Percentiles rank a stretch among this genome's conserved stretches.
Conservation (phyloP, 2,329 filamentous ascomycete species). For the Monilinia fructicola region DNA sequence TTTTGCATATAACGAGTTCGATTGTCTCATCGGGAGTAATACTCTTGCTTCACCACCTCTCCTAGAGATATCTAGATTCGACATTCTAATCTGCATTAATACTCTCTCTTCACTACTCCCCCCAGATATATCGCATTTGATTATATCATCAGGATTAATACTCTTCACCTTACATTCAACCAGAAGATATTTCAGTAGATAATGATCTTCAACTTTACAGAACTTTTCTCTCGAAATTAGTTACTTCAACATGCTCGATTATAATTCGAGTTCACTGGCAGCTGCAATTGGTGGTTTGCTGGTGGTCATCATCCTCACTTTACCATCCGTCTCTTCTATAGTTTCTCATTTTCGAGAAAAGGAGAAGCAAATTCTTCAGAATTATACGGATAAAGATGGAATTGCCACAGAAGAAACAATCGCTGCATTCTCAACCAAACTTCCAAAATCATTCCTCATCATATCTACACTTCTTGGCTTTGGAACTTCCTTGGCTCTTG, state of each 20-base stretch:
- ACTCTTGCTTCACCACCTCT: too few species aligned
- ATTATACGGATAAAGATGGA: slow-evolving; percentile 70
- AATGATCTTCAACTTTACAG: slow-evolving; percentile 4
- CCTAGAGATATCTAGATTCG: too few species aligned
- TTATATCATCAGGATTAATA: background rate
- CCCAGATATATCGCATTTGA: too few species aligned
- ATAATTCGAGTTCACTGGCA: slow-evolving; percentile 34
- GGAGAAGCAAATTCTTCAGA: slow-evolving; percentile 41
- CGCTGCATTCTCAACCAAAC: slow-evolving; percentile 59
- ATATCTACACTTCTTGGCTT: slow-evolving; percentile 55
- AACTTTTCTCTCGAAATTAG: background rate
- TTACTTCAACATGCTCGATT: slow-evolving; percentile 56
- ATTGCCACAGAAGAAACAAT: slow-evolving; percentile 63
- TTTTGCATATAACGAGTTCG: too few species aligned
- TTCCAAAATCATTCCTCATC: slow-evolving; percentile 56
- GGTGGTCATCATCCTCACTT: slow-evolving; percentile 42
- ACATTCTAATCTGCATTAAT: too few species aligned
- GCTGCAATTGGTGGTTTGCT: slow-evolving; percentile 39
- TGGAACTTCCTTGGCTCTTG: slow-evolving; percentile 55
- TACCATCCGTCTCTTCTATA: slow-evolving; percentile 43
- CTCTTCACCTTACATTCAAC: background rate
- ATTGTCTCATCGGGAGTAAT: too few species aligned
- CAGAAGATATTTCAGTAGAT: too few species aligned
- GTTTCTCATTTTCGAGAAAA: slow-evolving; percentile 40
- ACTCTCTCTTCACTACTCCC: too few species aligned